phyloP scores from a whole-genome alignment of 371 early-diverging fungal genomes.

The Batrachochytrium dendrobatidis region DNA sequence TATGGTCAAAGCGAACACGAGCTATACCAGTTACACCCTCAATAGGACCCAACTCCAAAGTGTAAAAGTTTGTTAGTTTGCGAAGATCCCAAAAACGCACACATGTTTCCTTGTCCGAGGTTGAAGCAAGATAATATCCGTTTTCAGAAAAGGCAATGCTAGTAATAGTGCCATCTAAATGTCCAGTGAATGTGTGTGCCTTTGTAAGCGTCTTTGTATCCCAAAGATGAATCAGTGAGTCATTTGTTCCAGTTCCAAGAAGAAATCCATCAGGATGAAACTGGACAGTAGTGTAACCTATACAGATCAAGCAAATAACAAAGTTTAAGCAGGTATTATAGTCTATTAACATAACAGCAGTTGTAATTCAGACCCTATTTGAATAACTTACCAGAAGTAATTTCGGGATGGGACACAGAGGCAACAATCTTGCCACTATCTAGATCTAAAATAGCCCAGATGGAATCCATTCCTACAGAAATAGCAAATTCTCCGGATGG shows the following conservation, averaged over 20 bases:
- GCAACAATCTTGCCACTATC: slow-evolving; percentile 44
- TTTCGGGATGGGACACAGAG: not conserved
- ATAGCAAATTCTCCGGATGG: no score
- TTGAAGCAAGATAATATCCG: slow-evolving; percentile 80
- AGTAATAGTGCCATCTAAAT: slow-evolving; percentile 58
- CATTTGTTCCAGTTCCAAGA: slow-evolving; percentile 69
- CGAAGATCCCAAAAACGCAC: slow-evolving; percentile 89
- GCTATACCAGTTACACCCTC: slow-evolving; percentile 27
- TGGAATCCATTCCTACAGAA: slow-evolving; percentile 62
- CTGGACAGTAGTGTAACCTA: slow-evolving; percentile 58
- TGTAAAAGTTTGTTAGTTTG: slow-evolving; percentile 67
- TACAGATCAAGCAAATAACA: no score
- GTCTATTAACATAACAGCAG: no score
- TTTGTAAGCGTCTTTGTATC: slow-evolving; percentile 69
- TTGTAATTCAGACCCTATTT: not conserved
- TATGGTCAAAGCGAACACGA: slow-evolving; percentile 67
- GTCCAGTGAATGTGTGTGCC: slow-evolving; percentile 67
- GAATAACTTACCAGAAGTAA: slow-evolving; percentile 3
- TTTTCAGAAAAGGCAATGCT: slow-evolving; percentile 82
- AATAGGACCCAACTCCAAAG: slow-evolving; percentile 52
- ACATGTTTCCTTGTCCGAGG: slow-evolving; percentile 52
- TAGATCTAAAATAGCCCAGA: slow-evolving; percentile 76
- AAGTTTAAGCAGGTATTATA: no score
- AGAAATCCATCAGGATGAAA: slow-evolving; percentile 93
- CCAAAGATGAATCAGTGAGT: slow-evolving; percentile 74